Percentiles rank a stretch among this genome's conserved stretches.
These are phyloP conservation scores for Cyberlindnera bimundalis DNA, from an alignment of 805 yeast genomes.

Conservation along the genomic window DNA sequence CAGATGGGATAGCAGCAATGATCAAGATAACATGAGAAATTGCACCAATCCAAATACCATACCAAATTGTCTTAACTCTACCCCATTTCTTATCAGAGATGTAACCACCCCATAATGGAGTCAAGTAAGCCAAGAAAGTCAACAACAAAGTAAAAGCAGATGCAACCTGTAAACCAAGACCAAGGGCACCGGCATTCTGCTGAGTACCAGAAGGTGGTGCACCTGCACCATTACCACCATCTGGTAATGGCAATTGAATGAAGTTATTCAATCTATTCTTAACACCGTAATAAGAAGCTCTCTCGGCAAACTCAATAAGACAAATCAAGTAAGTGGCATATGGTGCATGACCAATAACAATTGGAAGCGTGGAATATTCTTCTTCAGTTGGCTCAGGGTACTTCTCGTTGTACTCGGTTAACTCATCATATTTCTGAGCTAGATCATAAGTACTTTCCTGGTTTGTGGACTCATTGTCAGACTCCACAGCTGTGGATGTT, in stretches of 20 bases:
- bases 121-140: slow-evolving; percentile 79
- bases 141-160: slow-evolving; percentile 69
- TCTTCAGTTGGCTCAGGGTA: slow-evolving; percentile 44
- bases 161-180: slow-evolving; percentile 58
- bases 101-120: slow-evolving; percentile 76
- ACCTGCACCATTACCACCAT: slow-evolving; percentile 36
- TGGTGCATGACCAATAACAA: slow-evolving; percentile 45
- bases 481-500: background rate
- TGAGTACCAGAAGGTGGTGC: slow-evolving; percentile 24
- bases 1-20: slow-evolving; percentile 62
- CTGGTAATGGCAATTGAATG: slow-evolving; percentile 53
- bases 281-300: slow-evolving; percentile 78
- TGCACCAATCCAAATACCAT: slow-evolving; percentile 56
- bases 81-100: slow-evolving; percentile 74
- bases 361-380: slow-evolving; percentile 33
- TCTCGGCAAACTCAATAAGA: slow-evolving; percentile 73
- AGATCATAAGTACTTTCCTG: background rate
- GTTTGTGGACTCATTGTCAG: slow-evolving; percentile 3
- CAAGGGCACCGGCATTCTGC: slow-evolving; percentile 48
- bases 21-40: slow-evolving; percentile 62
- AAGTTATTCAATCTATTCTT: slow-evolving; percentile 76
- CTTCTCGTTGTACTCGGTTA: slow-evolving; percentile 14
- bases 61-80: slow-evolving; percentile 63
- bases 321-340: slow-evolving; percentile 49
- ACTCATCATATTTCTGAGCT: slow-evolving; percentile 5